phyloP scores from a whole-genome alignment of 2,329 filamentous ascomycete species.

The Elsinoe perseae region DNA sequence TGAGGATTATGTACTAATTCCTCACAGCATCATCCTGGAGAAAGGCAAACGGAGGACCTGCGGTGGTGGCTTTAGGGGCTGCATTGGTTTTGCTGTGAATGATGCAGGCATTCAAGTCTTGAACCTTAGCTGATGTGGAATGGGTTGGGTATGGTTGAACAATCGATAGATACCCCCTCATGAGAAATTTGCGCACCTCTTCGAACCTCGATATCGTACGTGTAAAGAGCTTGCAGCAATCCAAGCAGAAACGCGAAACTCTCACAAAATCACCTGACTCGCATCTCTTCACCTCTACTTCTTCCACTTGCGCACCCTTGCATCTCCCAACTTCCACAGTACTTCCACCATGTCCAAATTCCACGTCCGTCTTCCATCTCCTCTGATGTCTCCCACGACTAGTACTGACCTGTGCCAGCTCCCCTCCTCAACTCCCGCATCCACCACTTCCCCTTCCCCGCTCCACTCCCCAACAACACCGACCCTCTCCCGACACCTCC shows the following conservation, averaged over 20 bases:
- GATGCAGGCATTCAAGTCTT: not conserved
- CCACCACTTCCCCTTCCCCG: conserved; percentile 19
- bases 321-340: not conserved
- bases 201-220: no score
- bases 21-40: not conserved
- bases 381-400: conserved; percentile 16
- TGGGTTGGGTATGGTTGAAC: no score
- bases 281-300: not conserved
- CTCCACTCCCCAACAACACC: conserved; percentile 19
- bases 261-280: not conserved
- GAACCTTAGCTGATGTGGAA: not conserved
- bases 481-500: conserved; percentile 29
- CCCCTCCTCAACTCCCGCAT: conserved; percentile 17
- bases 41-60: not conserved
- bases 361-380: conserved; percentile 32
- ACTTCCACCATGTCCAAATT: conserved; percentile 41
- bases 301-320: not conserved
- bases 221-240: not conserved
- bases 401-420: conserved; percentile 15
- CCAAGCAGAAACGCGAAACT: not conserved
- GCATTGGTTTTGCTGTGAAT: not conserved
- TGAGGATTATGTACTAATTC: not conserved
- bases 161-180: no score
- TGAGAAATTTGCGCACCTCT: no score
- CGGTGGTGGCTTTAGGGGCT: not conserved